Base-by-base conservation (phyloP, 768 basidiomycete genomes). In the Mycena haematopus region DNA sequence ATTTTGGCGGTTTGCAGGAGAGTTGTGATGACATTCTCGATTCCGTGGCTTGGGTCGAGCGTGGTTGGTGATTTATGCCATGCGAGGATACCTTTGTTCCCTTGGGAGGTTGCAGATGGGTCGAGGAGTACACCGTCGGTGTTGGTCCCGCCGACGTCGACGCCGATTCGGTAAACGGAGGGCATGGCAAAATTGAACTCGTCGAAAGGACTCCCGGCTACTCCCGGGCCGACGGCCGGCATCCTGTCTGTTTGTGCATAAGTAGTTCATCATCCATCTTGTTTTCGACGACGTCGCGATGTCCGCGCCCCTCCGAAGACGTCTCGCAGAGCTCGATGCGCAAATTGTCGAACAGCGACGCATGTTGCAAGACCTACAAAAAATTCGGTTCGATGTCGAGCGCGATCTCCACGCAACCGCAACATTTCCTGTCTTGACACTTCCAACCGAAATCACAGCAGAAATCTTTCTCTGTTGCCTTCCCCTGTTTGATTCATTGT, bases 31-130 rank as follows among this genome's bases (percentile, higher is more conserved):
- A n/a, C n/a, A n/a, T n/a, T n/a, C n/a, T 75, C 70, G 1, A 77
- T 17, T 2, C 11, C n/a, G n/a, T n/a, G n/a, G n/a, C n/a, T n/a
- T n/a, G n/a, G n/a, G n/a, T 68, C 77, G 6, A 80, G 70, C 0
- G 85, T 87, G 2, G 85, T 87, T 0, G 80, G 79, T 6, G 77
- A 74, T 67, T 87, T 87, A 31, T 63, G 66, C 47, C 68, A 68
- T 9, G 75, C 74, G 6, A 76, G 57, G n/a, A 78, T 71, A 14
- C 74, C 73, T 13, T 70, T 67, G 24, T 65, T 66, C 5, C 70
- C 19, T 35, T 49, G 62, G 6, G 69, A 67, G 31, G 71, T 51
- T 14, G 68, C 45, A 14, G 21, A 27, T 7, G 62, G 65, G 42
- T 67, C 53, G 46, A 67, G 57, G 14, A 64, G 52, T 14, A 67